Evolutionary conservation across 345 rosid species (phyloP), one percentile per base, ranked within the genome.

Genomic region (Hevea brasiliensis): DNA sequence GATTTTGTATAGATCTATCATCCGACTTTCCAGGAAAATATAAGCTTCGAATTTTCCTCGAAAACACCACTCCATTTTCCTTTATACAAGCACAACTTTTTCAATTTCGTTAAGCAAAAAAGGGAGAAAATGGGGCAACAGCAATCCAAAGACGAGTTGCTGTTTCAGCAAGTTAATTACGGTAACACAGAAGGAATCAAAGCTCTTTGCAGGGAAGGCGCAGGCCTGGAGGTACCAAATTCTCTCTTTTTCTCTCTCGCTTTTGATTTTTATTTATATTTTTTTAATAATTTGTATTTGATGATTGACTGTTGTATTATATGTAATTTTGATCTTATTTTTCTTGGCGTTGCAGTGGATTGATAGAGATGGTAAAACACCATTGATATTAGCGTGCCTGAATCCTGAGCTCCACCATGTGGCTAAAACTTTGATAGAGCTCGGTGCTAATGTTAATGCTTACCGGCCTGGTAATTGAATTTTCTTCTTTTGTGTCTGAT

Each of bases 311-410:
- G n/a, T 58, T 24, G 14, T 37, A 67, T 41, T 37, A 55, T 51
- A 10, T 11, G 42, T 6, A 35, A 47, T 21, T 50, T 37, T 47
- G 13, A 32, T 47, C 14, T 65, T 12, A 51, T 45, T 13, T 3
- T 17, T 17, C 1, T 44, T 4, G 37, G 47, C 27, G 61, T n/a
- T 69, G 81, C 84, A 95, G 99, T 95, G 96, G 94, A 79, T 86
- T 42, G 98, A 95, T 84, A 89, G 74, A 81, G 98, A 95, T 68
- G 98, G 93, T 24, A 95, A 95, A 81, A 95, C 99, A 47, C 92
- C 99, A 3, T 79, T 96, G 88, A 96, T 96, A 7, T 61, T 81
- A 72, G 97, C 96, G 27, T 93, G 90, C 72, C 75, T 91, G 97
- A 89, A 84, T 67, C 74, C 93, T 5, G 87, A 83, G 80, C 89